Conservation (phyloP, 371 early-diverging fungal species). For the Mortierella polycephala region DNA sequence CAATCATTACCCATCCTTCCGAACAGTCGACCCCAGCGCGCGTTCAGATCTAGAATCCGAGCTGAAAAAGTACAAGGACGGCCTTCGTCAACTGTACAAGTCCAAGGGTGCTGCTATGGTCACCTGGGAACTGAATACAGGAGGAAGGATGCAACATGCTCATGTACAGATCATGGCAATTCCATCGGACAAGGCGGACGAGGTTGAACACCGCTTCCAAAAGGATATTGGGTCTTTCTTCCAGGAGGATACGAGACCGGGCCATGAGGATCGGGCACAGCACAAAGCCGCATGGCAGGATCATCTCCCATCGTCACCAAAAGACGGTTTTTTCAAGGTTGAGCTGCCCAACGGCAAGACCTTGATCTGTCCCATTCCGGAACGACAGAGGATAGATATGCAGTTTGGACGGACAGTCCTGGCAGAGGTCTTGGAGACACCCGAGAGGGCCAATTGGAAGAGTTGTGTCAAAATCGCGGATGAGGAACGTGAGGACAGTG, state of each 20-base stretch:
- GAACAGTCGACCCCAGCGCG: constrained; percentile 58
- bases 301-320: constrained; percentile 58
- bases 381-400: constrained; percentile 66
- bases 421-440: constrained; percentile 67
- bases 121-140: constrained; percentile 75
- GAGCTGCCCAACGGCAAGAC: constrained; percentile 67
- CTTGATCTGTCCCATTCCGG: constrained; percentile 60
- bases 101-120: constrained; percentile 68
- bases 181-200: constrained; percentile 52
- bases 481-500: constrained; percentile 67
- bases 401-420: constrained; percentile 78
- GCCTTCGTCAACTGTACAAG: constrained; percentile 59
- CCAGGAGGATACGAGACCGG: constrained; percentile 51
- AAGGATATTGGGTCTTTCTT: constrained; percentile 48
- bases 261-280: constrained; percentile 5
- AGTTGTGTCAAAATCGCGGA: constrained; percentile 65
- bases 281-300: constrained; percentile 40
- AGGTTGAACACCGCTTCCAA: constrained; percentile 48
- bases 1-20: constrained; percentile 70
- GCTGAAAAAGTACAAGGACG: constrained; percentile 67
- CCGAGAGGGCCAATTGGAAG: constrained; percentile 82
- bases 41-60: constrained; percentile 61
- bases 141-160: constrained; percentile 67
- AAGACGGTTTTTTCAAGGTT: constrained; percentile 67
- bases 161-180: constrained; percentile 75